A percentile compares a stretch with the other conserved stretches of the same genome.
Conservation (phyloP, 306 rosid genomes). For the Begonia peltatifolia region DNA sequence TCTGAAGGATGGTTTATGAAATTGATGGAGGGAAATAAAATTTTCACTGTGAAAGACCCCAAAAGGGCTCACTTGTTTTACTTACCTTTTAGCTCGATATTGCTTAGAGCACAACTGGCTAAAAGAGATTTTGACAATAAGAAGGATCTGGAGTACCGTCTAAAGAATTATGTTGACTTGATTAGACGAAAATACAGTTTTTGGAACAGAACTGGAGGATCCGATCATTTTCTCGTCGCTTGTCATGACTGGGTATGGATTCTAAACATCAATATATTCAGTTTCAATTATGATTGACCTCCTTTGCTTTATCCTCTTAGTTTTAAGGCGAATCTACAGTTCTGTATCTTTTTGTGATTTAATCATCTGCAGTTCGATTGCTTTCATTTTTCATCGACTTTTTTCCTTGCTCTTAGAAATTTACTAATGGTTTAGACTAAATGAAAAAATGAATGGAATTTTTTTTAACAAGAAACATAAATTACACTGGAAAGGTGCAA, state of each 20-base stretch:
- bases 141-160: constrained; percentile 35
- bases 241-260: constrained; percentile 86
- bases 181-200: constrained; percentile 49
- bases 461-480: too few species aligned
- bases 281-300: neutral
- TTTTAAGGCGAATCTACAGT: too few species aligned
- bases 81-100: constrained; percentile 63
- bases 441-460: too few species aligned
- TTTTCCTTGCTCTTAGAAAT: too few species aligned
- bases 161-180: constrained; percentile 44
- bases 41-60: constrained; percentile 48
- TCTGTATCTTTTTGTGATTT: too few species aligned
- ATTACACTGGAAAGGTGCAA: too few species aligned
- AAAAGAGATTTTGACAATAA: constrained; percentile 16
- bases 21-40: constrained; percentile 49
- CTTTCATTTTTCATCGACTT: too few species aligned
- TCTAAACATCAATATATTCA: constrained; percentile 4
- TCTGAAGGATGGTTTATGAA: constrained; percentile 98
- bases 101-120: constrained; percentile 36
- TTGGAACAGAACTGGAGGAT: constrained; percentile 83
- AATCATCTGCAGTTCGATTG: too few species aligned
- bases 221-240: constrained; percentile 86
- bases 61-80: constrained; percentile 74
- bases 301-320: neutral
- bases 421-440: too few species aligned